Base-by-base conservation (phyloP, 1,284 basidiomycete species). In the Moesziomyces sp. region DNA sequence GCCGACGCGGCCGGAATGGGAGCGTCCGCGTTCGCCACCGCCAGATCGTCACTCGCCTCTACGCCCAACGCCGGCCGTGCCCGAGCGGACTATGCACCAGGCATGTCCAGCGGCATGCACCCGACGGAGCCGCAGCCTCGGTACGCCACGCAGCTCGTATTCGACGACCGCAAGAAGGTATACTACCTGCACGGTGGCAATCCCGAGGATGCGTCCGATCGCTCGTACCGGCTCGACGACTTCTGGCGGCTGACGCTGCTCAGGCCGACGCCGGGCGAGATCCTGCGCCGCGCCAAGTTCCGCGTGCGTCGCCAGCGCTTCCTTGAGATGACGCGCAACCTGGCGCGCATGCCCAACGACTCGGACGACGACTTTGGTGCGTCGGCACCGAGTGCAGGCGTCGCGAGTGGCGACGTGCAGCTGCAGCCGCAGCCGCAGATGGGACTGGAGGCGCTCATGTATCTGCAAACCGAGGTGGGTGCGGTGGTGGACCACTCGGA, bases 181-280 rank as follows among this genome's bases (percentile, higher is more conserved):
- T 84, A 82, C 58, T 85, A 83, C 63, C 49, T 85, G 50, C 83
- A 84, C 51, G 84, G 84, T 4, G 85, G 85, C 9, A 84, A 84
- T 28, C 83, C 85, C 0, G 66, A 61, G 24, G 76, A 77, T 14
- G 49, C 54, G 0, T 42, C 43, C 8, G 63, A 65, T 24, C 51
- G 66, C 4, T 61, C 60, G 1, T 61, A 63, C 40, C 64, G 85
- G 0, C 57, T 85, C 19, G 71, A 73, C 53, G 85, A 85, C 55
- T 79, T 83, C 38, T 85, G 85, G 85, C 49, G 65, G 23, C 46
- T 85, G 19, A 76, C 58, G 48, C 64, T 85, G 24, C 46, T 80
- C 24, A 67, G 84, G 8, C 78, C 82, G 0, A 75, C 72, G 1
- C 78, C 82, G 3, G 76, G 80, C 18, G 83, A 84, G 52, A 80